Evolutionary conservation across 2,329 filamentous ascomycete genomes (phyloP).

Genomic region (Penicillium vulpinum): DNA sequence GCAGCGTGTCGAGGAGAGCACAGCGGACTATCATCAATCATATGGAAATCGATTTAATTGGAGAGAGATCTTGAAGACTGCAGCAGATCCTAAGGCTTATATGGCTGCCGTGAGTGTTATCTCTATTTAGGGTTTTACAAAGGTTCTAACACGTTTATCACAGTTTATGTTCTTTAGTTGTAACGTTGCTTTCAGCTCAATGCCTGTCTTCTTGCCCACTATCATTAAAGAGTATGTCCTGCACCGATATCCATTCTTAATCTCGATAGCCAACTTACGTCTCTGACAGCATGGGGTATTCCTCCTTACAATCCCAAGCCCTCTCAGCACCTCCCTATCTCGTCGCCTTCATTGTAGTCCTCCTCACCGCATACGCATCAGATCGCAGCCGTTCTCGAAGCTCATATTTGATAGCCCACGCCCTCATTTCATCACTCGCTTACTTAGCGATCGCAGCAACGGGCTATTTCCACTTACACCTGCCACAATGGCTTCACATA

Average conservation of each 20-base stretch:
- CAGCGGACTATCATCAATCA: constrained; percentile 36
- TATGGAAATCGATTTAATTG: constrained; percentile 49
- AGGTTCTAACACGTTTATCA: not conserved
- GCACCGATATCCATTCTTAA: not conserved
- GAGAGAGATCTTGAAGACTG: constrained; percentile 58
- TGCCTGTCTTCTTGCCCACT: constrained; percentile 84
- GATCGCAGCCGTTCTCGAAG: constrained; percentile 66
- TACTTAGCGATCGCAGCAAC: constrained; percentile 62
- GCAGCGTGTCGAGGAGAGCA: constrained; percentile 62
- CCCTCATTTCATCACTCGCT: constrained; percentile 66
- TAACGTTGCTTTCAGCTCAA: constrained; percentile 83
- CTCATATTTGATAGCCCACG: constrained; percentile 66
- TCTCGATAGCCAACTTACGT: not conserved
- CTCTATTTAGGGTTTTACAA: too few relatives aligned
- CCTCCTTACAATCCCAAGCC: constrained; percentile 67
- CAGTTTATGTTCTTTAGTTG: constrained; percentile 78
- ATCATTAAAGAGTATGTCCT: constrained; percentile 63
- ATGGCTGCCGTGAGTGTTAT: constrained; percentile 60
- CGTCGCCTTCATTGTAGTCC: constrained; percentile 68
- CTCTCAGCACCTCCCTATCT: constrained; percentile 82
- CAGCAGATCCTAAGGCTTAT: constrained; percentile 69
- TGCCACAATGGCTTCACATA: constrained; percentile 36
- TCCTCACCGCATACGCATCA: constrained; percentile 70
- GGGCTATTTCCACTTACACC: constrained; percentile 43
- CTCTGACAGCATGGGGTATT: constrained; percentile 64